Percentiles rank a stretch among this genome's conserved stretches.
phyloP scores from a whole-genome alignment of 805 yeast genomes.

The Yueomyces sp. region DNA sequence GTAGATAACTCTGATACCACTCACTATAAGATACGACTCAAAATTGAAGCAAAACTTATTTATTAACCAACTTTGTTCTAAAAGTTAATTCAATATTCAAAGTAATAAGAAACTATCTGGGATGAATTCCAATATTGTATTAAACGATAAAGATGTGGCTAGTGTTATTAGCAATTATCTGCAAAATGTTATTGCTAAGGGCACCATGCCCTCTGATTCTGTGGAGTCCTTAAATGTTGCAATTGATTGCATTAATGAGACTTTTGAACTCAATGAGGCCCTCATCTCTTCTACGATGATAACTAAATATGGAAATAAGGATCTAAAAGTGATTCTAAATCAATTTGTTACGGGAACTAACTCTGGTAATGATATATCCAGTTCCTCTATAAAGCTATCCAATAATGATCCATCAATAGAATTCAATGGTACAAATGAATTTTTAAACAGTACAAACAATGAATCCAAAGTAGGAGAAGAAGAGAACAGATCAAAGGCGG shows the following conservation, averaged over 20 bases:
- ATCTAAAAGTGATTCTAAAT: not conserved
- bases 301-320: not conserved
- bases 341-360: not conserved
- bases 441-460: conserved; percentile 24
- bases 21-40: no score
- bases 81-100: no score
- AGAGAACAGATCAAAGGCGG: conserved; percentile 52
- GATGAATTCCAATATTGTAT: no score
- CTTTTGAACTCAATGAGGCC: not conserved
- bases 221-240: conserved; percentile 88
- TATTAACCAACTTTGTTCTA: no score
- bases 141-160: conserved; percentile 46
- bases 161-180: conserved; percentile 64
- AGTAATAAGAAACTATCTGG: no score
- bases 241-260: conserved; percentile 55
- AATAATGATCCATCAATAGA: no score
- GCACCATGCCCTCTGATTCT: conserved; percentile 33
- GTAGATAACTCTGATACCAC: no score
- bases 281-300: not conserved
- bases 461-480: conserved; percentile 26
- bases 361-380: not conserved
- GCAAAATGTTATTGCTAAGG: conserved; percentile 37
- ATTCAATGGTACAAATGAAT: not conserved
- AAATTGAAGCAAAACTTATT: no score
- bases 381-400: not conserved